Conservation (phyloP, 192 early-diverging fungal species). For the Gamsiella multidivaricata region DNA sequence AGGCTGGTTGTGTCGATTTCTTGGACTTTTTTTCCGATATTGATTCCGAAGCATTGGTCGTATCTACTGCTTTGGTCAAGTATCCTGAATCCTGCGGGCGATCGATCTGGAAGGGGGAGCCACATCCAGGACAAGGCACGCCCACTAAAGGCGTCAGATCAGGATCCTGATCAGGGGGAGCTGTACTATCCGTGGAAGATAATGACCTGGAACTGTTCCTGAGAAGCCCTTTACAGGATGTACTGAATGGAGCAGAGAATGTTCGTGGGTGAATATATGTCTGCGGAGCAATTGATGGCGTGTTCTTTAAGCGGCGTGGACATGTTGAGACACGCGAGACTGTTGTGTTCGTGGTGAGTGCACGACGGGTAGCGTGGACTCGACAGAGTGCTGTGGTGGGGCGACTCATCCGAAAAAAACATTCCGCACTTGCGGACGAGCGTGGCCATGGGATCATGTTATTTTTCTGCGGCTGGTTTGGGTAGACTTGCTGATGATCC, state of each 20-base stretch:
- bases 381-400: not conserved
- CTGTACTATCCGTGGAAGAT: not conserved
- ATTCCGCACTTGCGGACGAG: not conserved
- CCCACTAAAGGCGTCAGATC: slow-evolving; percentile 20
- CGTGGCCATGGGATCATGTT: not conserved
- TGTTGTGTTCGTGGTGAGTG: too few species aligned
- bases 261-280: too few species aligned
- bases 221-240: too few species aligned
- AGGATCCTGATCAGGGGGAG: not conserved
- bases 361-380: too few species aligned
- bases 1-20: not conserved
- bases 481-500: too few species aligned
- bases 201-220: not conserved
- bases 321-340: too few species aligned
- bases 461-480: too few species aligned
- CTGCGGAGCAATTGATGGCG: too few species aligned
- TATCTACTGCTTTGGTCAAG: slow-evolving; percentile 2
- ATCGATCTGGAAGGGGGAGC: slow-evolving; percentile 28
- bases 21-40: not conserved
- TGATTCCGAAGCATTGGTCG: not conserved
- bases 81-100: slow-evolving; percentile 26
- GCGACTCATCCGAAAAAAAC: not conserved
- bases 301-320: too few species aligned
- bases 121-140: slow-evolving; percentile 45
- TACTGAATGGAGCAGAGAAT: too few species aligned